Evolutionary conservation across 345 rosid species (phyloP), one percentile per base, ranked within the genome.

Genomic region (Murraya koenigii): DNA sequence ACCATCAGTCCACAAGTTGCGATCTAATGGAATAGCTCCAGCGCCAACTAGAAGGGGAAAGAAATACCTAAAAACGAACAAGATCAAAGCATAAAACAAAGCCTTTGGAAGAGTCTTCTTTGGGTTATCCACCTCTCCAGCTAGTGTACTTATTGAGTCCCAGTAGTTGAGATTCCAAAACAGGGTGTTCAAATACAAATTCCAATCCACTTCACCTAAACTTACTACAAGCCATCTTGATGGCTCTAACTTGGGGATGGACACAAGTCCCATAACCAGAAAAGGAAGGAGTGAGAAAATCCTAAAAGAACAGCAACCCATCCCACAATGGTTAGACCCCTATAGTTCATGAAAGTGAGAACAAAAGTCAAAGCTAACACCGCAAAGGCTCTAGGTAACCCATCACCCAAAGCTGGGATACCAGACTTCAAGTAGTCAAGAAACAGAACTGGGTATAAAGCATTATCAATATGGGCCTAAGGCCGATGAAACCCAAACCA

Each of bases 161-260:
- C 93, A 92, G 60, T 92, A 90, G 83, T 92, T 92, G 8, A 92
- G 82, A 74, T 90, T 90, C 97, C 97, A 90, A 77, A 92, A 89
- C 76, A 90, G 90, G 2, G 91, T 88, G 80, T 90, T 92, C 66
- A 89, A 80, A 72, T 88, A 92, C 87, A 90, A 77, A 73, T 88
- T 84, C 91, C 97, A 92, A 69, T 92, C 82, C 13, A 92, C 87
- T 52, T 79, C 69, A 69, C 69, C 79, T 54, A 92, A 71, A 71
- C 90, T 81, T 62, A 84, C 82, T 77, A 84, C 88, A 68, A 90
- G 30, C 93, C 97, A 92, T 72, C 94, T 88, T 8, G 92, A 87
- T 61, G 97, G 95, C 78, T 87, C 80, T 69, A 92, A 30, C 76
- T 86, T 85, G 0, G 95, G 93, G 39, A 92, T 86, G 11, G 93